Evolutionary conservation across 352 stramenopile genomes (phyloP).

Genomic region (Pseudoperonospora humuli): DNA sequence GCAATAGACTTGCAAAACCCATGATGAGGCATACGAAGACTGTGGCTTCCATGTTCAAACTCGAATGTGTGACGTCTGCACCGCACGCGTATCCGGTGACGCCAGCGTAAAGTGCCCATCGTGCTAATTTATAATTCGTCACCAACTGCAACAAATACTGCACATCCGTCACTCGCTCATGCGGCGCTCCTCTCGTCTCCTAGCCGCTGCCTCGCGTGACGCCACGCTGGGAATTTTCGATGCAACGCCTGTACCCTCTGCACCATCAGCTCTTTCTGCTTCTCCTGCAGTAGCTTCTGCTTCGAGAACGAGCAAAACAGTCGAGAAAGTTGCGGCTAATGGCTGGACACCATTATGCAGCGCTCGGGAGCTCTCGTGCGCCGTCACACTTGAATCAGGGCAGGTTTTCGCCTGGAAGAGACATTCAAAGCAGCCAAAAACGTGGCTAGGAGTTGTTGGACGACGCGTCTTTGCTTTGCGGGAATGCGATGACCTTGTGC

Average conservation of each 20-base stretch:
- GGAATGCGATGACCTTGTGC: conserved; percentile 30
- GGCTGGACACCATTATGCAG: conserved; percentile 37
- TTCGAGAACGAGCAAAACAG: conserved; percentile 3
- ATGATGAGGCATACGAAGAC: conserved; percentile 4
- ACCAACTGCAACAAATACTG: too few relatives aligned
- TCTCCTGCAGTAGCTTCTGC: conserved; percentile 7
- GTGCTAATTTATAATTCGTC: too few relatives aligned
- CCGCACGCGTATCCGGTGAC: neutral
- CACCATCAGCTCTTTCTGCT: neutral
- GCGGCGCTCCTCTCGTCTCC: conserved; percentile 24
- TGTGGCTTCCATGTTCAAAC: conserved; percentile 4
- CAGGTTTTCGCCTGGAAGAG: conserved; percentile 43
- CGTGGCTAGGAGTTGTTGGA: conserved; percentile 49
- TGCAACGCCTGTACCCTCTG: neutral
- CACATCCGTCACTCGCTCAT: conserved; percentile 1
- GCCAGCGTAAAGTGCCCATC: too few relatives aligned
- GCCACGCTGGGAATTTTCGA: conserved; percentile 4
- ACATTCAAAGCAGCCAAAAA: conserved; percentile 1
- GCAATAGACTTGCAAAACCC: neutral
- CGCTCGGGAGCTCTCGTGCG: conserved; percentile 34
- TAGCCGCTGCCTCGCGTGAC: conserved; percentile 2
- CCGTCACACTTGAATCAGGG: conserved; percentile 39
- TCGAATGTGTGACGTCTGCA: neutral
- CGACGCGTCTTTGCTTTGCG: conserved; percentile 39
- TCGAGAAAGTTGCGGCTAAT: conserved; percentile 11